These are phyloP conservation scores for Cladobotryum protrusum DNA, from an alignment of 2,329 filamentous ascomycete genomes.

Conservation along the genomic window DNA sequence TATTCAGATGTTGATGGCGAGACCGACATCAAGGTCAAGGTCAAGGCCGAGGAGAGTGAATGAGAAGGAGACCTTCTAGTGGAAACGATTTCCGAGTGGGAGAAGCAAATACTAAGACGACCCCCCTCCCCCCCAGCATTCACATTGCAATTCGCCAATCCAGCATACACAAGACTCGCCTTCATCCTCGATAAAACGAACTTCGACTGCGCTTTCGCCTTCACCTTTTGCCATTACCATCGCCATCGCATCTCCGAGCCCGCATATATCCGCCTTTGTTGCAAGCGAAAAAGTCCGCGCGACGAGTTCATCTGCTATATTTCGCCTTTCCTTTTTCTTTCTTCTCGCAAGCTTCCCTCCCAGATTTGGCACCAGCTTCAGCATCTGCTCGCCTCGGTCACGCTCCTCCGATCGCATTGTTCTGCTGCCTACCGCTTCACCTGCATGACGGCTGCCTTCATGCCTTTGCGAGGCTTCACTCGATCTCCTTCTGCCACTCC, in stretches of 20 bases:
- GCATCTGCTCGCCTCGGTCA: neutral
- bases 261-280: too few species aligned
- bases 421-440: neutral
- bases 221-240: neutral
- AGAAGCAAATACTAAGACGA: neutral
- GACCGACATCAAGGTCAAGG: conserved; percentile 5
- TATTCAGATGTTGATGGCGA: conserved; percentile 6
- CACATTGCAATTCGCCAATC: too few species aligned
- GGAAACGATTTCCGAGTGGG: neutral
- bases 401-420: neutral
- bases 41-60: conserved; percentile 9
- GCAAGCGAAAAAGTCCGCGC: too few species aligned
- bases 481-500: neutral
- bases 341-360: too few species aligned
- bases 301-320: neutral
- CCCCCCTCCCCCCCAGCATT: too few species aligned
- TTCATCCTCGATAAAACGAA: too few species aligned
- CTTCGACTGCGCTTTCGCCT: neutral
- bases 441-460: conserved; percentile 4
- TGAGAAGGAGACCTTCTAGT: conserved; percentile 4
- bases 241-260: neutral
- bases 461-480: conserved; percentile 5
- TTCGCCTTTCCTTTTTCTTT: neutral
- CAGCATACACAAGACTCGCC: too few species aligned
- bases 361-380: too few species aligned